These are phyloP conservation scores for Fraxinus americana DNA, from an alignment of 257 asterid species.

Conservation along the genomic window DNA sequence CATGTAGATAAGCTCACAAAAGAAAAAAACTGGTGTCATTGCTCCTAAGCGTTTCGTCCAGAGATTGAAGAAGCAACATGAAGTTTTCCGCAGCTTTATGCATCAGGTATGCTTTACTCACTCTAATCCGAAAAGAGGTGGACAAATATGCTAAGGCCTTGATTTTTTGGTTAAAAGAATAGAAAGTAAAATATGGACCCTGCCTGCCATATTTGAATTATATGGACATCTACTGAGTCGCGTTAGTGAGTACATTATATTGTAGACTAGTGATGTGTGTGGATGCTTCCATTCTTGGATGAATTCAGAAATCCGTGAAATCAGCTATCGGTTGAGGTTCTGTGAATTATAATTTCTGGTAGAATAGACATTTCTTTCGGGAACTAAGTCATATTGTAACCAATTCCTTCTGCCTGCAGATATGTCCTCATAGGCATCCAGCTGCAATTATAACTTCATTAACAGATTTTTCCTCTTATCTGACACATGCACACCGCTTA, in stretches of 20 bases:
- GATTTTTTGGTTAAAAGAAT: constrained; percentile 2
- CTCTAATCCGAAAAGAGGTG: constrained; percentile 2
- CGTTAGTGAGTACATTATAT: neutral
- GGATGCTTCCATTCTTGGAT: neutral
- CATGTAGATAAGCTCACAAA: constrained; percentile 81
- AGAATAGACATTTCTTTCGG: neutral
- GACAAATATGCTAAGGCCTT: neutral
- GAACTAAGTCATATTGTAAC: neutral
- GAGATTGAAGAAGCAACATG: constrained; percentile 85
- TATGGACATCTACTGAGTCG: neutral
- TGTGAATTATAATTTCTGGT: constrained; percentile 5
- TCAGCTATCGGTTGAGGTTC: neutral
- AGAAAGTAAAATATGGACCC: neutral
- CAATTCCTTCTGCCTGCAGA: neutral
- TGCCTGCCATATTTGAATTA: constrained; percentile 4
- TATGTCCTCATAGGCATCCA: neutral
- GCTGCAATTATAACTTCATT: neutral
- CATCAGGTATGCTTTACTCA: constrained; percentile 69
- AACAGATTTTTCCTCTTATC: neutral
- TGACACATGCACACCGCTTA: neutral
- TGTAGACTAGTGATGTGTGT: neutral
- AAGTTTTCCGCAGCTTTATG: constrained; percentile 90
- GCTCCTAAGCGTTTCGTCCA: constrained; percentile 95
- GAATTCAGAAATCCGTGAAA: neutral
- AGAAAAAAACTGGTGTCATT: constrained; percentile 90